A percentile compares a stretch with the other conserved stretches of the same genome.
Evolutionary conservation across 345 rosid genomes (phyloP).

Genomic region (Citrus glauca): DNA sequence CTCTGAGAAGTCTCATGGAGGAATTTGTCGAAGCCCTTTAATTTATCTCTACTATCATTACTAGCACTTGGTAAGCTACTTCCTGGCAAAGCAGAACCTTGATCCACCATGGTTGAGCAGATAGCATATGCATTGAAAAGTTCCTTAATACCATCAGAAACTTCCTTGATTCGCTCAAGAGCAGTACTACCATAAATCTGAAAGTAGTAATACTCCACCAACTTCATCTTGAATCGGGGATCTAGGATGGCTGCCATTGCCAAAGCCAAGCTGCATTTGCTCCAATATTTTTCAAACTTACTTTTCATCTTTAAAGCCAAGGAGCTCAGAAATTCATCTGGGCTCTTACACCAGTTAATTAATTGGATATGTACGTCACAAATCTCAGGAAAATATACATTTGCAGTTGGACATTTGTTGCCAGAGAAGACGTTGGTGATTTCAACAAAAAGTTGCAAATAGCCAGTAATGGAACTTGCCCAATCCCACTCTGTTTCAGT

Average conservation of each 20-base stretch:
- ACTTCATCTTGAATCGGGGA: conserved; percentile 91
- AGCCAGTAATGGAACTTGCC: conserved; percentile 51
- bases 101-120: conserved; percentile 67
- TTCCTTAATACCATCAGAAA: conserved; percentile 73
- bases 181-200: conserved; percentile 93
- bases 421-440: conserved; percentile 51
- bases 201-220: conserved; percentile 90
- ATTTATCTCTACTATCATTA: conserved; percentile 60
- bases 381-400: conserved; percentile 80
- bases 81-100: conserved; percentile 75
- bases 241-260: conserved; percentile 89
- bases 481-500: conserved; percentile 81
- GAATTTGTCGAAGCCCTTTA: conserved; percentile 88
- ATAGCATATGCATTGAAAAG: conserved; percentile 80
- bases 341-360: conserved; percentile 87
- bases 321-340: conserved; percentile 62
- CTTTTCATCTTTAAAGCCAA: conserved; percentile 70
- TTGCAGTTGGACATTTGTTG: conserved; percentile 70
- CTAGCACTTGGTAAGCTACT: conserved; percentile 57
- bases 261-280: conserved; percentile 79
- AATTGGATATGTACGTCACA: conserved; percentile 80
- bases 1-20: conserved; percentile 82
- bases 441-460: conserved; percentile 62
- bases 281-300: conserved; percentile 85
- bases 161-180: conserved; percentile 76